Conservation (phyloP, 225 moss, liverwort and hornwort genomes). For the Straminergon stramineum region DNA sequence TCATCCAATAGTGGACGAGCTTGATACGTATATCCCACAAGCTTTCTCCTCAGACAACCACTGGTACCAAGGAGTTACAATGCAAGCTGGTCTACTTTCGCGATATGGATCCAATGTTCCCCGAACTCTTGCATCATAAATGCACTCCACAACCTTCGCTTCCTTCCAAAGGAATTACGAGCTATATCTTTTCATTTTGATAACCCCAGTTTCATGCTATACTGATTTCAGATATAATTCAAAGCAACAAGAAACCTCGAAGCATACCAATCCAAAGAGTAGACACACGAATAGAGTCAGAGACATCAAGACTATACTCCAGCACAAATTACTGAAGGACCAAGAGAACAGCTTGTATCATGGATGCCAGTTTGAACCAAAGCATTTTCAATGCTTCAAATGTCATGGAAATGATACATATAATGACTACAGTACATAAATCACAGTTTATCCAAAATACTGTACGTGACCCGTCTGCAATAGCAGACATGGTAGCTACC, state of each 20-base stretch:
- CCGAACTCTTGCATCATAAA: background rate
- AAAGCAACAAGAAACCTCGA: background rate
- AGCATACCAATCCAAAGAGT: background rate
- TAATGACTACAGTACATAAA: slow-evolving; percentile 5
- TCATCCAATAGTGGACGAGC: background rate
- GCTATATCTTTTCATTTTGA: background rate
- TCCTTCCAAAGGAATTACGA: background rate
- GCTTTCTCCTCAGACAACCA: too few relatives aligned
- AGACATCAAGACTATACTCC: background rate
- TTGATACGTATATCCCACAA: background rate
- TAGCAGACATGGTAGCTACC: background rate
- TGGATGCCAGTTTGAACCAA: background rate
- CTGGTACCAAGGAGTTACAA: background rate
- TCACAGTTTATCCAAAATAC: background rate
- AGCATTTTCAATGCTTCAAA: slow-evolving; percentile 5
- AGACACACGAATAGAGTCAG: background rate
- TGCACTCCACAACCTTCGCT: background rate
- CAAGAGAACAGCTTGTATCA: background rate
- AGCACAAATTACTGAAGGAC: background rate
- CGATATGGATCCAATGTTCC: background rate
- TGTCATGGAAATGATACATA: slow-evolving; percentile 16
- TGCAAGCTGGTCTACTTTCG: background rate
- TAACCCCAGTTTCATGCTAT: background rate
- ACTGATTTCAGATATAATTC: background rate
- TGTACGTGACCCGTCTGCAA: background rate